Base-by-base conservation (phyloP, 1,284 basidiomycete genomes). In the Waitea zeae region DNA sequence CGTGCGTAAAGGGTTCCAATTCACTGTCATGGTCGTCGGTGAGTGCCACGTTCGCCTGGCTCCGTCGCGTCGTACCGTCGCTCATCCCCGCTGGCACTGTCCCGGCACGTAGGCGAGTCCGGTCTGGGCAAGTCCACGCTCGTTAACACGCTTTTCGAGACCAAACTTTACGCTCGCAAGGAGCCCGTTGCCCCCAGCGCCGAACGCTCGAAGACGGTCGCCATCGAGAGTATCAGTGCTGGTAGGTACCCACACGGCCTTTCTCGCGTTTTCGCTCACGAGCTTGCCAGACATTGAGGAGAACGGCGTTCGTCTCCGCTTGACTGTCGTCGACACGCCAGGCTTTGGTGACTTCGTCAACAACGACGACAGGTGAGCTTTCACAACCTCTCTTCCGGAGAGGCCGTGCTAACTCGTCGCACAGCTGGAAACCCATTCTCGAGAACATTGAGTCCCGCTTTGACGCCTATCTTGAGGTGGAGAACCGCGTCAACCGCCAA, bases 301-400 rank as follows among this genome's bases (percentile, higher is more conserved):
- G 64, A 92, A 84, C 43, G 89, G 89, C 39, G 89, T 96, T 37
- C 72, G 88, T 44, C 72, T 97, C 36, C 87, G 86, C 50, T 62
- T 97, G 40, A 96, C 88, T n/a, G 92, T 97, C 42, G 90, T 97
- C 42, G 90, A 96, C 56, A 96, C 89, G 27, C 89, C 89, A 36
- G 89, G 90, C 19, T 96, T 93, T 48, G 90, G 90, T 39, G 90
- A 96, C 58, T 95, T 90, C 56, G 88, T 96, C 52, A 95, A 96
- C 68, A 97, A 96, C 56, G 86, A 92, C 45, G 87, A 93, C 48
- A 88, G 87, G 86, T 87, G 48, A 42, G n/a, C n/a, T 7, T 27
- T 24, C 19, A 17, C 27, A n/a, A n/a, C n/a, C n/a, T n/a, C n/a
- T n/a, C n/a, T n/a, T n/a, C n/a, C n/a, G n/a, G n/a, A n/a, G n/a